Evolutionary conservation across 345 rosid genomes (phyloP), one percentile per base, ranked within the genome.

Genomic region (Draba incana): DNA sequence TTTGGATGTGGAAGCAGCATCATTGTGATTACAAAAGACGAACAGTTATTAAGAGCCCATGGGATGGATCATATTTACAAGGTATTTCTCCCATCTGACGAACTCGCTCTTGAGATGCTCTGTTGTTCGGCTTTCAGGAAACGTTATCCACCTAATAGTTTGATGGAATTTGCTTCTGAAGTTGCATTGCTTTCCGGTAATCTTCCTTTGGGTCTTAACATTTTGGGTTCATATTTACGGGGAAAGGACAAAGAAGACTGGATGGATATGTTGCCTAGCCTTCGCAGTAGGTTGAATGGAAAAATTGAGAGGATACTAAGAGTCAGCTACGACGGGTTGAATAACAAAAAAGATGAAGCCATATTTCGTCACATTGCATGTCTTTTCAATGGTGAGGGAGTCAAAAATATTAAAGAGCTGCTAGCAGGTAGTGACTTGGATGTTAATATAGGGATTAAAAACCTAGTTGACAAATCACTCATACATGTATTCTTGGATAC

Each of bases 11-110:
- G 88, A 33, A 88, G 86, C 60, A 77, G 77, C 65, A 78, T 88
- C 16, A 78, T 88, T 14, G 71, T 79, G 24, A 81, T 92, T n/a
- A 84, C 92, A 46, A 81, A 87, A 75, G 76, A 81, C 46, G 65
- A 9, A 23, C 79, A 55, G 1, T 4, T 69, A 11, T 47, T 75
- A 12, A 45, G 11, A 16, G 44, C n/a, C 0, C 64, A 65, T 41
- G 25, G 51, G 28, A 72, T 65, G 20, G 4, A 50, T 0, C 30
- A 2, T 39, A 4, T 64, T 3, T 65, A 72, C 39, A 3, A 65
- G 5, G 77, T 72, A 0, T 0, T 35, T 54, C 6, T 10, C 33
- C 74, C 80, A 56, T 28, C 51, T 12, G 5, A 60, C 8, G 0
- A 8, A 1, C 20, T 30, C 1, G 75, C 84, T 41, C 28, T 75